Conservation (phyloP, 371 early-diverging fungal species). For the Actinomortierella ambigua region DNA sequence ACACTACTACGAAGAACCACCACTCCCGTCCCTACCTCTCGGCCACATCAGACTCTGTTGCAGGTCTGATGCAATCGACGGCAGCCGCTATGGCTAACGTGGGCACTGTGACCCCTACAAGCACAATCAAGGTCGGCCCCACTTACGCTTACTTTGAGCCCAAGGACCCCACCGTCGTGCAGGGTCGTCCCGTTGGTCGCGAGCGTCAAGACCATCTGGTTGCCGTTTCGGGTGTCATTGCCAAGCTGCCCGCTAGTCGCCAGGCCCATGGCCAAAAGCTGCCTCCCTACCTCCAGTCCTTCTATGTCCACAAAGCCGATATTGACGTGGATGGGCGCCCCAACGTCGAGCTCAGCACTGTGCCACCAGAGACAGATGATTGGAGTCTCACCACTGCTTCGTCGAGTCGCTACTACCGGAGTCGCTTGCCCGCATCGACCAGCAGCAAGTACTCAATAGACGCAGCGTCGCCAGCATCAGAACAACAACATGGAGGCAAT, state of each 20-base stretch:
- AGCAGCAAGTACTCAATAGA: no score
- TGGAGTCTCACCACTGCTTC: no score
- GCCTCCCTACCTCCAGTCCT: slow-evolving; percentile 54
- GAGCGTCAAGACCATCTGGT: slow-evolving; percentile 54
- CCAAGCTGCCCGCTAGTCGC: slow-evolving; percentile 52
- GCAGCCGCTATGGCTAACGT: slow-evolving; percentile 8
- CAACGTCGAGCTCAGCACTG: slow-evolving; percentile 49
- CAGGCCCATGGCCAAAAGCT: slow-evolving; percentile 43
- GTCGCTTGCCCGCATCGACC: no score
- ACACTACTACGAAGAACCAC: slow-evolving; percentile 31
- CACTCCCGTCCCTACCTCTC: slow-evolving; percentile 24
- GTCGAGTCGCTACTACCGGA: no score
- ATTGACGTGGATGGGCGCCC: slow-evolving; percentile 69
- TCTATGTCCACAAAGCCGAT: slow-evolving; percentile 67
- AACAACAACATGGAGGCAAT: no score
- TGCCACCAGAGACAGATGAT: slow-evolving; percentile 10
- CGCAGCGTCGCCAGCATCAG: no score
- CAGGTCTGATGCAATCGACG: slow-evolving; percentile 39
- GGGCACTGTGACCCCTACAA: no score
- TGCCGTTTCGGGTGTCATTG: slow-evolving; percentile 73
- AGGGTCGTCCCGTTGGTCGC: slow-evolving; percentile 71
- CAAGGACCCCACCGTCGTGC: slow-evolving; percentile 46
- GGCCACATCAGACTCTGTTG: slow-evolving; percentile 46
- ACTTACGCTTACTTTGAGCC: slow-evolving; percentile 47
- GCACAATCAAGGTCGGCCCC: slow-evolving; percentile 47